These are phyloP conservation scores for Fraxinus latifolia DNA, from an alignment of 305 asterid species.

Conservation along the genomic window DNA sequence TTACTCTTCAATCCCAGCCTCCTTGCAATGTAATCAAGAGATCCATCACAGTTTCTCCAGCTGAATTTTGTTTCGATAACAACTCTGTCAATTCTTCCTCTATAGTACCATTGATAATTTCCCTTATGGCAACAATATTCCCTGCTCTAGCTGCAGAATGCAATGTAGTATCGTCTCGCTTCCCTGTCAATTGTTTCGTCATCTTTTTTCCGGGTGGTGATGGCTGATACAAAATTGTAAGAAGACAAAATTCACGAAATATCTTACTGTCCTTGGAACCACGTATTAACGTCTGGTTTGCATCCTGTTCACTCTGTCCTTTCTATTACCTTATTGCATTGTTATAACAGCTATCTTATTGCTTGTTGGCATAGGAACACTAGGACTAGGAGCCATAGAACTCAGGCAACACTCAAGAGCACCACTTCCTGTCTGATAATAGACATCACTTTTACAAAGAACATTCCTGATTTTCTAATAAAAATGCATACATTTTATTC, in stretches of 20 bases:
- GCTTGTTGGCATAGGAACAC: background rate
- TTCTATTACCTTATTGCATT: background rate
- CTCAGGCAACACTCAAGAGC: background rate
- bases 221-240: slow-evolving; percentile 74
- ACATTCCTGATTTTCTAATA: background rate
- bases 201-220: slow-evolving; percentile 39
- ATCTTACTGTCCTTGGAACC: slow-evolving; percentile 62
- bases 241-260: slow-evolving; percentile 87
- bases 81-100: slow-evolving; percentile 30
- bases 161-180: slow-evolving; percentile 35
- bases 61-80: slow-evolving; percentile 29
- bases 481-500: background rate
- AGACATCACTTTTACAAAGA: background rate
- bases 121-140: slow-evolving; percentile 16
- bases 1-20: too few relatives aligned
- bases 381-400: background rate
- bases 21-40: too few relatives aligned
- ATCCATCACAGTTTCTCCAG: slow-evolving; percentile 28
- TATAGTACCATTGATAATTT: slow-evolving; percentile 17
- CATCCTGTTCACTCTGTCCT: background rate
- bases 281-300: background rate
- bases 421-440: background rate
- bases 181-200: slow-evolving; percentile 41
- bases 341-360: background rate
- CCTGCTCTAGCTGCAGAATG: slow-evolving; percentile 43